phyloP scores from a whole-genome alignment of 148 eudicot genomes.

The Camellia sinensis region DNA sequence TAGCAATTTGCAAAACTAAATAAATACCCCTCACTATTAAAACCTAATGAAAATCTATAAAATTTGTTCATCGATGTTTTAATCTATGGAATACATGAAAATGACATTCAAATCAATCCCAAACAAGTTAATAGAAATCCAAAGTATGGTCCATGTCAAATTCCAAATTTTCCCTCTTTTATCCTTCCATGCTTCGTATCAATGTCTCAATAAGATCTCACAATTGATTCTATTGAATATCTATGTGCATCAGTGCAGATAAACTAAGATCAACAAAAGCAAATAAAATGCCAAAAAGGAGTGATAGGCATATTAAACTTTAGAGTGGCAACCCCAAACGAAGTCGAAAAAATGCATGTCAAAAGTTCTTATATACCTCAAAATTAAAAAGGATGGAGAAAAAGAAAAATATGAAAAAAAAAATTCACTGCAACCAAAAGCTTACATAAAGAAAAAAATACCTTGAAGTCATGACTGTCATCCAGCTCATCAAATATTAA shows the following conservation, averaged over 20 bases:
- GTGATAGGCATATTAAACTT: background rate
- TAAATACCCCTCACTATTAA: no score
- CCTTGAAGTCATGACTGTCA: conserved; percentile 82
- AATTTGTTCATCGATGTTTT: no score
- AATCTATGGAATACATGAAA: no score
- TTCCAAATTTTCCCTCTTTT: background rate
- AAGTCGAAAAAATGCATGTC: background rate
- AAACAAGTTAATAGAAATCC: no score
- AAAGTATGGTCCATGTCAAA: no score
- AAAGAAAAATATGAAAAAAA: background rate
- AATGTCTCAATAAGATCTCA: background rate
- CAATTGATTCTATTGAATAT: background rate
- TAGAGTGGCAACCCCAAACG: background rate
- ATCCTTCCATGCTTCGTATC: background rate
- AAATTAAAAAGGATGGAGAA: background rate
- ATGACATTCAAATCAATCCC: no score
- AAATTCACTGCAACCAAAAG: background rate
- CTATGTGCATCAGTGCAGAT: background rate
- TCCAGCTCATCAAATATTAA: conserved; percentile 82
- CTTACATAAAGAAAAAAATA: conserved; percentile 18
- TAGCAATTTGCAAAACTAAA: no score
- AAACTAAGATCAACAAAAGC: background rate
- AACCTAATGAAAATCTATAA: no score
- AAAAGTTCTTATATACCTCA: background rate
- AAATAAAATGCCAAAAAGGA: background rate